Percentiles rank a stretch among this genome's conserved stretches.
phyloP scores from a whole-genome alignment of 345 rosid species.

The Geranium rotundifolium region DNA sequence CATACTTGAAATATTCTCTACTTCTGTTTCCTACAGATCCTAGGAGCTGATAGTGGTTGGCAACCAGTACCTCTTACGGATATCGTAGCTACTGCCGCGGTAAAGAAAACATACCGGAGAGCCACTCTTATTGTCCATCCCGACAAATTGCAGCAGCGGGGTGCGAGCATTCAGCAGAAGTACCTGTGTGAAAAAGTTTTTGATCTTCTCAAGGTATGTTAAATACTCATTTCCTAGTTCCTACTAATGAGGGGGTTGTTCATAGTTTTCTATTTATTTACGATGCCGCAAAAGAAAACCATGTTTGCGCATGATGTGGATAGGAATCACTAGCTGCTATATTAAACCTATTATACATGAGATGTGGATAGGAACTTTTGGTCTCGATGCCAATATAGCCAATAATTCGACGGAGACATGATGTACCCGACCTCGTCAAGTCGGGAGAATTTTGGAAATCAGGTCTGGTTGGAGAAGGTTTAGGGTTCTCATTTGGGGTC shows the following conservation, averaged over 20 bases:
- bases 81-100: conserved; percentile 51
- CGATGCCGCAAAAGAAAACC: no score
- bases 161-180: conserved; percentile 83
- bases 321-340: no score
- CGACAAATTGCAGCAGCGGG: conserved; percentile 93
- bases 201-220: conserved; percentile 74
- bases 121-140: conserved; percentile 91
- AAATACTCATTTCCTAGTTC: no score
- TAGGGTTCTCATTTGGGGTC: no score
- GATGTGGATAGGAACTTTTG: background rate
- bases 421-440: no score
- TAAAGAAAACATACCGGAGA: conserved; percentile 84
- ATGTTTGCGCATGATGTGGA: no score
- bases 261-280: background rate
- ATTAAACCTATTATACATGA: no score
- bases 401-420: no score
- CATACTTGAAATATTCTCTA: no score
- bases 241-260: background rate
- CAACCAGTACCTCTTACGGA: conserved; percentile 73
- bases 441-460: no score
- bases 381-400: no score
- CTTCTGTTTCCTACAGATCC: conserved; percentile 39
- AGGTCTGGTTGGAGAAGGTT: no score
- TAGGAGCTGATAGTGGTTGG: conserved; percentile 93
- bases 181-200: conserved; percentile 89